Base-by-base conservation (phyloP, 306 rosid genomes). In the Medicago truncatula region DNA sequence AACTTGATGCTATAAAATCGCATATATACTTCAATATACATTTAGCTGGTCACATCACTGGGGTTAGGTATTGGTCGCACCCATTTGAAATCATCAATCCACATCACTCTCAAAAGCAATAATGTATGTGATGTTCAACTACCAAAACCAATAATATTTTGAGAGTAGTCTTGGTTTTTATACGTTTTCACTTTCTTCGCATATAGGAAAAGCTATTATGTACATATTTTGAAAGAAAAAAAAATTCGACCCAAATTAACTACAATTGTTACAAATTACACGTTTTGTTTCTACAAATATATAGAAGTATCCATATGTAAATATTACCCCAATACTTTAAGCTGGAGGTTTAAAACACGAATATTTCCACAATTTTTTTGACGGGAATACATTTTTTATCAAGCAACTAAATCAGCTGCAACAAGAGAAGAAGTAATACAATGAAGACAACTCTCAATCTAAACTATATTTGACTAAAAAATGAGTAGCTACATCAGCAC, bases 31-130 rank as follows among this genome's bases (percentile, higher is more conserved):
- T 71, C 17, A 47, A 52, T 39, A 13, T 15, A 39, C 76, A 73
- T 44, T 54, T 70, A 47, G 18, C 56, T 36, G 0, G 76, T 74
- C 61, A 25, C 36, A 20, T 18, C 18, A 39, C 73, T 80, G 6
- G 70, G 70, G 46, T 74, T 89, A 82, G 91, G 88, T 82, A 50
- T 73, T 44, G 59, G 63, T 60, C 20, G 63, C 47, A 38, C 14
- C 65, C 28, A 43, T 34, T 76, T 71, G 4, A 76, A 76, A 75
- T 66, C 56, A 64, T 64, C n/a, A 36, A 31, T 53, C 47, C 18
- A 20, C 17, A 20, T 80, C 59, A 54, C 67, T 68, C 63, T 63
- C 75, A 70, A 56, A 50, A 76, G 46, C 64, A 62, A 44, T 34
- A 61, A 50, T 60, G 25, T 17, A 2, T 4, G 6, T 34, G 38